A percentile compares a stretch with the other conserved stretches of the same genome.
Evolutionary conservation across 768 basidiomycete species (phyloP).

Genomic region (Leccinum longicurvipes): DNA sequence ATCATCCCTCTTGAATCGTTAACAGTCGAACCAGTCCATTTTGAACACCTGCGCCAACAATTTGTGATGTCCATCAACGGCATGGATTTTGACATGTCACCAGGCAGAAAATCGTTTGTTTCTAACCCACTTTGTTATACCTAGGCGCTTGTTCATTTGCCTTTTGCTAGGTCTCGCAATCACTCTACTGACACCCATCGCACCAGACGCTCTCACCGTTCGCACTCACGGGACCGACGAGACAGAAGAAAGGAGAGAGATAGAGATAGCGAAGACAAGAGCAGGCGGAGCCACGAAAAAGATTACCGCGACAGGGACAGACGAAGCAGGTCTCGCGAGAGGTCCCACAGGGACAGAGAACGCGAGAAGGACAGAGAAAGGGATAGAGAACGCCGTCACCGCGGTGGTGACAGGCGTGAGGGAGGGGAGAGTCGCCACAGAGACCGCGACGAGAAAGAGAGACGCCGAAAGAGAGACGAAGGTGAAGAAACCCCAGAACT

Average conservation of each 20-base stretch:
- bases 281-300: conserved; percentile 60
- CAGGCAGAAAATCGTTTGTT: conserved; percentile 58
- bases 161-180: conserved; percentile 55
- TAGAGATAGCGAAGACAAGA: conserved; percentile 53
- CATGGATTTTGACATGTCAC: conserved; percentile 65
- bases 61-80: conserved; percentile 45
- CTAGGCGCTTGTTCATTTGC: conserved; percentile 3
- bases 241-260: conserved; percentile 48
- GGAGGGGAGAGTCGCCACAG: conserved; percentile 55
- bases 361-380: conserved; percentile 28
- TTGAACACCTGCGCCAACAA: not conserved
- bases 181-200: conserved; percentile 75
- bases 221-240: conserved; percentile 57
- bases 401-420: conserved; percentile 45
- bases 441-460: conserved; percentile 46
- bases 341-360: conserved; percentile 39
- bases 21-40: no score
- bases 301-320: conserved; percentile 49
- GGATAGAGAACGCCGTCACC: conserved; percentile 42
- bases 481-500: conserved; percentile 45
- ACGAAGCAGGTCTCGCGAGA: conserved; percentile 48
- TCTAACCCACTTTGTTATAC: conserved; percentile 12
- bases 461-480: conserved; percentile 71
- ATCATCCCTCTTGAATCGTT: conserved; percentile 8
- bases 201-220: conserved; percentile 70